Evolutionary conservation across 192 early-diverging fungal genomes (phyloP).

Genomic region (Chytriomyces confervae): DNA sequence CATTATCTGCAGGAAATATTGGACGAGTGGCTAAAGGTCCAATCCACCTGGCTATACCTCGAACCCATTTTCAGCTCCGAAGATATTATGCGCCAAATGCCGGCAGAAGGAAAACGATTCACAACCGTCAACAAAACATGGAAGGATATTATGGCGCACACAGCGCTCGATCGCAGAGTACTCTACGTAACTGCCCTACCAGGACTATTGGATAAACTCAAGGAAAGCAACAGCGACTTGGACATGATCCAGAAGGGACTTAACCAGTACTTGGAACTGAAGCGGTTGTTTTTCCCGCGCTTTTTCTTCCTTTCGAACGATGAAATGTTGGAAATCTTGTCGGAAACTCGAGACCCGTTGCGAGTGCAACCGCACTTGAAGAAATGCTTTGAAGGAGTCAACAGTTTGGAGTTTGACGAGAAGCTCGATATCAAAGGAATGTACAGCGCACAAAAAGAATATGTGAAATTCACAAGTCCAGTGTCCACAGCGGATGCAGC

Average conservation of each 20-base stretch:
- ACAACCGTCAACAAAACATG: conserved; percentile 66
- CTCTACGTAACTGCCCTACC: conserved; percentile 61
- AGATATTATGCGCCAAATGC: conserved; percentile 73
- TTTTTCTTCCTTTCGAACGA: conserved; percentile 72
- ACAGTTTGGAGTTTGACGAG: conserved; percentile 61
- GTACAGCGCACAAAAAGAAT: conserved; percentile 66
- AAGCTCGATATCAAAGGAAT: conserved; percentile 63
- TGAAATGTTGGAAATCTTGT: conserved; percentile 69
- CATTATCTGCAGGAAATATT: conserved; percentile 52
- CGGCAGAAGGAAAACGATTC: conserved; percentile 64
- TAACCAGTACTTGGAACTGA: conserved; percentile 67
- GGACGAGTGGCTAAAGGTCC: conserved; percentile 69
- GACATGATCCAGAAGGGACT: conserved; percentile 68
- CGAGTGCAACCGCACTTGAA: conserved; percentile 70
- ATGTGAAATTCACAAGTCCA: conserved; percentile 49
- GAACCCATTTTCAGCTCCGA: conserved; percentile 69
- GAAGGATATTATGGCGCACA: conserved; percentile 65
- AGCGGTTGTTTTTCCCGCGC: conserved; percentile 63
- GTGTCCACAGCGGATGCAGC: conserved; percentile 59
- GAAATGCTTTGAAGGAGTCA: conserved; percentile 69
- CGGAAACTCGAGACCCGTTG: conserved; percentile 63
- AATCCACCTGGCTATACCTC: conserved; percentile 67
- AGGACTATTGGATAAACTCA: conserved; percentile 56
- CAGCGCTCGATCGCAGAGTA: conserved; percentile 52
- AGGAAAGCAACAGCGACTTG: conserved; percentile 63